Evolutionary conservation across 2,329 filamentous ascomycete genomes (phyloP), one percentile per base, ranked within the genome.

Genomic region (Clarireedia sp.): DNA sequence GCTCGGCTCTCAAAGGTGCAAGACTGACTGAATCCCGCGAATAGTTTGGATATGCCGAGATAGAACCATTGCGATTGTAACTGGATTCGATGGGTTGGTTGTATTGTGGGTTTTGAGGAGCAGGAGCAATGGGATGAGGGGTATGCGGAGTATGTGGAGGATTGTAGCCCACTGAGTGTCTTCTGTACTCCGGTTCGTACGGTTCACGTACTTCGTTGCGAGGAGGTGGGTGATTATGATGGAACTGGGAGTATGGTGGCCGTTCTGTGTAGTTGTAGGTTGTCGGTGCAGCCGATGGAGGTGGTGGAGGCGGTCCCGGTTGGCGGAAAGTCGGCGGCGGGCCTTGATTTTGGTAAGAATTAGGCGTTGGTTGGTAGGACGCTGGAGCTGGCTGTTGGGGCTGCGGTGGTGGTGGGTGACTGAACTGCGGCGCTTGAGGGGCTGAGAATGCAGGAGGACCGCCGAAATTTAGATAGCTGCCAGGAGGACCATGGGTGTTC

Each of bases 401-500:
- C 21, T 23, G 45, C 21, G 37, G 52, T 19, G 40, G 37, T 23
- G 29, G 23, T 49, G 41, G 41, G 21, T 45, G 24, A 24, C 10
- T 33, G 51, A 26, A 21, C 33, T 14, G 33, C 29, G 33, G 16
- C 23, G 19, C 68, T 12, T 23, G 17, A 4, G 23, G 16, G 6
- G 38, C 10, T 33, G 29, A 10, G 29, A 33, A 33, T 12, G 29
- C 10, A 3, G 29, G 1, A 14, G 29, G 29, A 33, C 29, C 29
- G 29, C 12, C 71, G 57, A 63, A 56, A 59, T 59, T 19, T 62
- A 63, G 67, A 60, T 58, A 62, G 65, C 50, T 72, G 67, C 26
- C 72, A 50, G n/a, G 38, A 48, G 51, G 57, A 24, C 59, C 48
- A 56, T 68, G 66, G 3, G 26, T 21, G 55, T 73, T 68, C 58